Evolutionary conservation across 176 grass and related monocot species (phyloP).

Genomic region (Carex parvula): DNA sequence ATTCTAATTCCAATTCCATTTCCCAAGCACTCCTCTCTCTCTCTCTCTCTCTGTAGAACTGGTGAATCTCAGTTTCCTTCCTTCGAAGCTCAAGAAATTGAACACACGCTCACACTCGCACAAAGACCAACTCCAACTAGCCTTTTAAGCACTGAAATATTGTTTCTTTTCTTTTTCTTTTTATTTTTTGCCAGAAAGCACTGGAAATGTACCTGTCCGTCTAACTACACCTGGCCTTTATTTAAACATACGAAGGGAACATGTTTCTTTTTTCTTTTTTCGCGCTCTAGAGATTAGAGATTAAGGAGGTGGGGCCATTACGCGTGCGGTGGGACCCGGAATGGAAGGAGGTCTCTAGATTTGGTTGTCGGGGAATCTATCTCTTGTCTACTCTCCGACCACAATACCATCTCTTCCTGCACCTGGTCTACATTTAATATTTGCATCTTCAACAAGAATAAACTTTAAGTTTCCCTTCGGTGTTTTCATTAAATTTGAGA

Average conservation of each 20-base stretch:
- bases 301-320: constrained; percentile 19
- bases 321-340: constrained; percentile 31
- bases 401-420: not conserved
- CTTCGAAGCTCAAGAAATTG: not conserved
- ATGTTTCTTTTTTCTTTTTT: constrained; percentile 12
- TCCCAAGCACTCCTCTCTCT: not conserved
- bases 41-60: not conserved
- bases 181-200: not conserved
- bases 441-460: not conserved
- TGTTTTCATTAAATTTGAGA: not conserved
- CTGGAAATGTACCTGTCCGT: not conserved
- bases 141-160: constrained; percentile 12
- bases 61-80: constrained; percentile 2
- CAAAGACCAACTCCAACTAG: constrained; percentile 15
- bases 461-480: not conserved
- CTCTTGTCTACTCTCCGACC: constrained; percentile 29
- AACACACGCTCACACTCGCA: constrained; percentile 11
- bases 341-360: constrained; percentile 54
- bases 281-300: not conserved
- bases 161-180: not conserved
- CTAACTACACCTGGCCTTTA: constrained; percentile 3
- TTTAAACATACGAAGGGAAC: constrained; percentile 3
- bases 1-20: constrained; percentile 17
- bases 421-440: not conserved
- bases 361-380: constrained; percentile 88